A percentile compares a stretch with the other conserved stretches of the same genome.
phyloP scores from a whole-genome alignment of 768 basidiomycete genomes.

The Russula dissimulans region DNA sequence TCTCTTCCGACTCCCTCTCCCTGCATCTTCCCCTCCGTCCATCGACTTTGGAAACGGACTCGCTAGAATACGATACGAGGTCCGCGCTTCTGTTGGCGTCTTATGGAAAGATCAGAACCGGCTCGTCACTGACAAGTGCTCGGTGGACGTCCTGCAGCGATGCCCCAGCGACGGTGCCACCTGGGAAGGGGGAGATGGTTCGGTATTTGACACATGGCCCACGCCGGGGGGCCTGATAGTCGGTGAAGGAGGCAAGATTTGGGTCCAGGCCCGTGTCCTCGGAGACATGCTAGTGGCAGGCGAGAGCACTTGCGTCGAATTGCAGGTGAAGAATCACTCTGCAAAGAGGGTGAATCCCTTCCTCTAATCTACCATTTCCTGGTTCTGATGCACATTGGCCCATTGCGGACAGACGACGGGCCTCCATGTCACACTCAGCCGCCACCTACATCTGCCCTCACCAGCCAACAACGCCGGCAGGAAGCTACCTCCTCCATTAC shows the following conservation, averaged over 20 bases:
- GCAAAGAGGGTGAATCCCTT: slow-evolving; percentile 52
- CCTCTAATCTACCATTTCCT: background rate
- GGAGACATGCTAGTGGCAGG: slow-evolving; percentile 59
- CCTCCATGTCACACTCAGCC: slow-evolving; percentile 48
- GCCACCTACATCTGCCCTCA: slow-evolving; percentile 47
- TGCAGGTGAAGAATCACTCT: slow-evolving; percentile 78
- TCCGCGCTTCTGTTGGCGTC: slow-evolving; percentile 63
- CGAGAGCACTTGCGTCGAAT: slow-evolving; percentile 58
- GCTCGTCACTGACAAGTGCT: slow-evolving; percentile 52
- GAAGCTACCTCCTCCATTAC: slow-evolving; percentile 39
- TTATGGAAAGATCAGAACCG: slow-evolving; percentile 66
- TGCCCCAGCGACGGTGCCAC: background rate
- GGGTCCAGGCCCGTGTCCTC: slow-evolving; percentile 60
- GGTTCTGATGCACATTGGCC: background rate
- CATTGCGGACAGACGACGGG: slow-evolving; percentile 50
- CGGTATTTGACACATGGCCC: slow-evolving; percentile 21
- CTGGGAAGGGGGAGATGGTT: slow-evolving; percentile 25
- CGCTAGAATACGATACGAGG: slow-evolving; percentile 62
- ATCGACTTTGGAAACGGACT: slow-evolving; percentile 62
- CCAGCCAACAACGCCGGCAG: slow-evolving; percentile 24
- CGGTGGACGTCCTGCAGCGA: slow-evolving; percentile 56
- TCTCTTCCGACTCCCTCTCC: slow-evolving; percentile 69
- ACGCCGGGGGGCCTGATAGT: slow-evolving; percentile 55
- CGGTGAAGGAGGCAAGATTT: slow-evolving; percentile 72
- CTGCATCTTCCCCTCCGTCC: slow-evolving; percentile 56